A percentile compares a stretch with the other conserved stretches of the same genome.
Evolutionary conservation across 306 rosid genomes (phyloP).

Genomic region (Gastrolobium bilobum): DNA sequence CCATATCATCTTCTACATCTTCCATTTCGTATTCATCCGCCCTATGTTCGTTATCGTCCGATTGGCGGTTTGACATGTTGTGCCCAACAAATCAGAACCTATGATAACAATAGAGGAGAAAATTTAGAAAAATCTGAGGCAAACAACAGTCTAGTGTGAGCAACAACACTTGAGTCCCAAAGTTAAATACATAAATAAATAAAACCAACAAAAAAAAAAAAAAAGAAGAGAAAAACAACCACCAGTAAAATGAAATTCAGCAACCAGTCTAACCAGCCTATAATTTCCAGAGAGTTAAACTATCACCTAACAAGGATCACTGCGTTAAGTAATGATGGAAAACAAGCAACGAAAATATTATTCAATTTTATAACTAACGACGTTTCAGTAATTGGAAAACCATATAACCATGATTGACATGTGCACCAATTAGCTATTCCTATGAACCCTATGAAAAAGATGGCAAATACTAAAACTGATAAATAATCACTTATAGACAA

Average conservation of each 20-base stretch:
- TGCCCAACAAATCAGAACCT: constrained; percentile 35
- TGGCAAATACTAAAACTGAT: constrained; percentile 15
- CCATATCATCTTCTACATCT: constrained; percentile 70
- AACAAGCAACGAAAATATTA: neutral
- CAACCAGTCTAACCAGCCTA: constrained; percentile 7
- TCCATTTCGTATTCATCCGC: constrained; percentile 83
- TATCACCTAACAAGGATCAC: constrained; percentile 7
- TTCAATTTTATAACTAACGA: constrained; percentile 3
- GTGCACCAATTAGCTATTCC: neutral
- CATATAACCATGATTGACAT: constrained; percentile 16
- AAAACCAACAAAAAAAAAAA: neutral
- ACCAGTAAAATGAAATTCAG: neutral
- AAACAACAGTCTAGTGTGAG: constrained; percentile 21
- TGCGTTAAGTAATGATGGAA: neutral
- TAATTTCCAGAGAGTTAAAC: neutral
- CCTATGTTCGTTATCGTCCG: constrained; percentile 62
- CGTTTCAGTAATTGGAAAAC: constrained; percentile 1
- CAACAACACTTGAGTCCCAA: constrained; percentile 6
- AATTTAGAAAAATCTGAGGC: constrained; percentile 11
- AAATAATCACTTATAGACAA: constrained; percentile 9
- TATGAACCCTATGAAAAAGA: constrained; percentile 23
- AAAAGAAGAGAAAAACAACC: too few relatives aligned
- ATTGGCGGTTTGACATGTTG: constrained; percentile 63
- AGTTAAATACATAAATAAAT: neutral
- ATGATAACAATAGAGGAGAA: constrained; percentile 5